Conservation (phyloP, 768 basidiomycete species). For the Podaxis carcinomalis region DNA sequence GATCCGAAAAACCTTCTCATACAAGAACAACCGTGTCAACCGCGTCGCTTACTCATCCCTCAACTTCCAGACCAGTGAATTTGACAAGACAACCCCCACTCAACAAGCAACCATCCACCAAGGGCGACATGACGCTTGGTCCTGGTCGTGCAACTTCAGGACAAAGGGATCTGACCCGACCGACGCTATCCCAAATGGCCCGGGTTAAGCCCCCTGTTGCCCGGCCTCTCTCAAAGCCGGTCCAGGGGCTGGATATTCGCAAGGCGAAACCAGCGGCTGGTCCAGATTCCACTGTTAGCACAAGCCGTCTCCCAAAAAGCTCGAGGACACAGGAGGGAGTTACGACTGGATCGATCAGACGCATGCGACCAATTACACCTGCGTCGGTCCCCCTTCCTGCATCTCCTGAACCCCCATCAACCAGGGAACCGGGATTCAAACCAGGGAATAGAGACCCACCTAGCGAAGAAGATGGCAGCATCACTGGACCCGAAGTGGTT, state of each 20-base stretch:
- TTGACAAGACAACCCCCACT: neutral
- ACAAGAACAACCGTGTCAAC: neutral
- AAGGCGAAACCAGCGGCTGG: neutral
- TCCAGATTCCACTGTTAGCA: neutral
- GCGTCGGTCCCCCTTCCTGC: conserved; percentile 31
- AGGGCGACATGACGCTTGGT: neutral
- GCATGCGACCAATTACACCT: conserved; percentile 23
- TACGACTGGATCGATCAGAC: neutral
- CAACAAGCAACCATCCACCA: neutral
- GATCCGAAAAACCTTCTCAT: neutral
- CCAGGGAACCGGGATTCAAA: neutral
- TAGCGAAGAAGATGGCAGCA: neutral
- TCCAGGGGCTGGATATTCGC: conserved; percentile 9
- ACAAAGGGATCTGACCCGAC: conserved; percentile 18
- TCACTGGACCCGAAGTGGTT: neutral
- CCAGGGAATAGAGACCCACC: neutral
- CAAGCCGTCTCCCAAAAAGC: neutral
- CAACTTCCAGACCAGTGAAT: neutral
- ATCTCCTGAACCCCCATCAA: conserved; percentile 24
- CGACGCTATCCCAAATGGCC: conserved; percentile 25
- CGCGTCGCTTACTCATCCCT: neutral
- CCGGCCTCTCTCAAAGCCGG: conserved; percentile 10
- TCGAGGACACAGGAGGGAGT: conserved; percentile 1
- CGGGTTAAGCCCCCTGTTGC: conserved; percentile 18
- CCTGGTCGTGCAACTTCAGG: neutral